Evolutionary conservation across 257 asterid genomes (phyloP).

Genomic region (Capsicum pubescens): DNA sequence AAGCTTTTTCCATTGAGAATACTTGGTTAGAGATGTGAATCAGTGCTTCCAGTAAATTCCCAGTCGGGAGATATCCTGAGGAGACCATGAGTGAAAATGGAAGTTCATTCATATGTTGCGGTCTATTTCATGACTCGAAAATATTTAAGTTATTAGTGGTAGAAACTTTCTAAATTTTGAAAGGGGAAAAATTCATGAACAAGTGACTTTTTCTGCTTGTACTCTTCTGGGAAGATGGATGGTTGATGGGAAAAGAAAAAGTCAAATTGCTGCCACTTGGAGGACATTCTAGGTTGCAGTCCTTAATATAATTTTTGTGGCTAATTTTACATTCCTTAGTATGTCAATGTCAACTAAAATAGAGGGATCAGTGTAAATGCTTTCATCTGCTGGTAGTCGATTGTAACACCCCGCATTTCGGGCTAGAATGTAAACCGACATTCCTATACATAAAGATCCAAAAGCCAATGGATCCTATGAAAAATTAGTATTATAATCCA

Average conservation of each 20-base stretch:
- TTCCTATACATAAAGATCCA: too few species aligned
- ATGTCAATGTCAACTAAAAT: not conserved
- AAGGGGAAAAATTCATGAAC: slow-evolving; percentile 32
- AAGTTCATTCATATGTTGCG: slow-evolving; percentile 50
- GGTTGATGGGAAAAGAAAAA: slow-evolving; percentile 41
- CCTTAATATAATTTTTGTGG: slow-evolving; percentile 29
- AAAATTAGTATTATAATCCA: too few species aligned
- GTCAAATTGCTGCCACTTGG: slow-evolving; percentile 78
- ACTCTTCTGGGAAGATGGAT: slow-evolving; percentile 37
- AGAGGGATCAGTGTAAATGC: not conserved
- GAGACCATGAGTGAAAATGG: slow-evolving; percentile 55
- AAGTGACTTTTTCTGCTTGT: slow-evolving; percentile 55
- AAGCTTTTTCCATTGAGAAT: slow-evolving; percentile 45
- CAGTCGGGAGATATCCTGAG: slow-evolving; percentile 63
- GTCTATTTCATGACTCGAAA: slow-evolving; percentile 21
- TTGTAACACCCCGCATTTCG: too few species aligned
- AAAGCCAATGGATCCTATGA: too few species aligned
- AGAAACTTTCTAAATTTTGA: slow-evolving; percentile 40
- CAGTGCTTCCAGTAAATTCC: slow-evolving; percentile 62
- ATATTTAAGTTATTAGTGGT: slow-evolving; percentile 30
- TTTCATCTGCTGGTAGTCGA: slow-evolving; percentile 2
- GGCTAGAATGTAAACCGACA: too few species aligned
- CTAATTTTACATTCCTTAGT: not conserved
- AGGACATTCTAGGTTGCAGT: slow-evolving; percentile 58
- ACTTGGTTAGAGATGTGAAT: slow-evolving; percentile 58